Base-by-base conservation (phyloP, 1,284 basidiomycete species). In the Leccinum griseonigrum region DNA sequence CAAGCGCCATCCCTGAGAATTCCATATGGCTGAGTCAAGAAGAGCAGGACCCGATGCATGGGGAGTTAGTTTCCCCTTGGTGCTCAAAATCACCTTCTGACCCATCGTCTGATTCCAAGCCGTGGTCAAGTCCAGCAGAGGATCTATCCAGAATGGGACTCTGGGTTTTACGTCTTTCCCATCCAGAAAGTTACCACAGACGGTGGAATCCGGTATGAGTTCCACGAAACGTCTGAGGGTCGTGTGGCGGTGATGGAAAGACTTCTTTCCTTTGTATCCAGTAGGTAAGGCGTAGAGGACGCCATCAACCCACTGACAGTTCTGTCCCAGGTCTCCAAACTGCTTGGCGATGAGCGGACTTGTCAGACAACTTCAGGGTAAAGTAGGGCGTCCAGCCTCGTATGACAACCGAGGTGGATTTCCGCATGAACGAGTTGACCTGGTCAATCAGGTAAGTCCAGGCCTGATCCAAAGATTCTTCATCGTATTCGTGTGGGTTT, bases 1-100 rank as follows among this genome's bases (percentile, higher is more conserved):
- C 0, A 62, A 26, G 1, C 60, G 48, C 65, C 62, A 66, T 2
- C 60, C 66, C n/a, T 57, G 58, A 0, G 40, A 67, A 0, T 0
- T 62, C 58, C 64, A 66, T 0, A 51, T 63, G 0, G 40, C 40
- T n/a, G 40, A 43, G n/a, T 43, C 0, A n/a, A 43, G 2, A 1
- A 43, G 11, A 3, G 40, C 14, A 2, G 40, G 40, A 43, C 40
- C 40, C 1, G 11, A 7, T 14, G 14, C 2, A 43, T 16, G 1
- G 14, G 16, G 4, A 2, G 10, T 43, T n/a, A 43, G 16, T 16
- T n/a, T 3, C 13, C n/a, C 40, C 40, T 48, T 48, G 16, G 10
- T 9, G 2, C 8, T 22, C 11, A 5, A 9, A 48, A 8, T 13
- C 16, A 48, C 0, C n/a, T 8, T 22, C 6, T 11, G 9, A n/a